A percentile compares a stretch with the other conserved stretches of the same genome.
phyloP scores from a whole-genome alignment of 768 basidiomycete species.

The Pulveroboletus ravenelii region DNA sequence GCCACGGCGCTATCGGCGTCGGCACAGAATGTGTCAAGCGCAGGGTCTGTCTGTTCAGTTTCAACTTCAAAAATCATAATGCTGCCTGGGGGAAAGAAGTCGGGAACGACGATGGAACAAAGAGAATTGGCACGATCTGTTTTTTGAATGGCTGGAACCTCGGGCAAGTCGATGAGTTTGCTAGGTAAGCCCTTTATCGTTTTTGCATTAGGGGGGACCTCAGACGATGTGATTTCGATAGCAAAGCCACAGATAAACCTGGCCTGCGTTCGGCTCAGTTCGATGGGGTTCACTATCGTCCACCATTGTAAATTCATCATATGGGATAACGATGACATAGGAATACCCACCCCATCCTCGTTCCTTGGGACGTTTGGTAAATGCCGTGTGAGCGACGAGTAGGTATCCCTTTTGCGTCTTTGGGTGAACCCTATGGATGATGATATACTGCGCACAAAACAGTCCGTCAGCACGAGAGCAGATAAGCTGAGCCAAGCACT shows the following conservation, averaged over 20 bases:
- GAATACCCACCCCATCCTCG: conserved; percentile 67
- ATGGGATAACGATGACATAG: neutral
- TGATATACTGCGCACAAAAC: conserved; percentile 69
- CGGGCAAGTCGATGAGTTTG: conserved; percentile 57
- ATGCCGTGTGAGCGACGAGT: conserved; percentile 88
- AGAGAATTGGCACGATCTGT: conserved; percentile 64
- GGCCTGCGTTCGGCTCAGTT: conserved; percentile 73
- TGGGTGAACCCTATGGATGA: conserved; percentile 89
- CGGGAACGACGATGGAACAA: conserved; percentile 78
- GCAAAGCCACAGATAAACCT: conserved; percentile 78
- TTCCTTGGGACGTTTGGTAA: conserved; percentile 74
- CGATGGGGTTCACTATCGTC: conserved; percentile 70
- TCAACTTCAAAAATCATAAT: conserved; percentile 91
- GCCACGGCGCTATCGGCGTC: conserved; percentile 66
- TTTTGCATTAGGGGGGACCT: conserved; percentile 42
- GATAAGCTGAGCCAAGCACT: conserved; percentile 29
- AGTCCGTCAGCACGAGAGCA: conserved; percentile 3
- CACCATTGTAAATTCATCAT: neutral
- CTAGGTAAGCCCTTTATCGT: conserved; percentile 70
- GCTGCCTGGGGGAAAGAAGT: conserved; percentile 91
- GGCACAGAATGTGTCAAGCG: conserved; percentile 70
- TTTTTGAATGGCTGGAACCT: conserved; percentile 55
- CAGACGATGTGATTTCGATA: conserved; percentile 64
- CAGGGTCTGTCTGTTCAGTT: conserved; percentile 63
- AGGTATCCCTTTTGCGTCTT: conserved; percentile 87